phyloP scores from a whole-genome alignment of 2,329 filamentous ascomycete genomes.

The Metarhizium anisopliae region DNA sequence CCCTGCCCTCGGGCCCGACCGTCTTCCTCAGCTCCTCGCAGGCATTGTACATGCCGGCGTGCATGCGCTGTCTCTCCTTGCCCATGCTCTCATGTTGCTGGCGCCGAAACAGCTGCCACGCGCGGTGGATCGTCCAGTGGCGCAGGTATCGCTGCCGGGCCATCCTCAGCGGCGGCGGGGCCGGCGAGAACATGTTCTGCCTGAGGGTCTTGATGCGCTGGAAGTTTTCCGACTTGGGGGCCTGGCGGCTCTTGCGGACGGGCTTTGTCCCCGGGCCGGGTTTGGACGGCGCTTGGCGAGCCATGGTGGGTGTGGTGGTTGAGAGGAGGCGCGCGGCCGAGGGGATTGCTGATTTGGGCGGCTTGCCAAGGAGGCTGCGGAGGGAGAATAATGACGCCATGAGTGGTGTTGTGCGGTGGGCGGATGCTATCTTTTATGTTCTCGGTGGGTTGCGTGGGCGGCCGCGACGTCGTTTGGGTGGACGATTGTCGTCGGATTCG shows the following conservation, averaged over 20 bases:
- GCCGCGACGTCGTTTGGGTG: neutral
- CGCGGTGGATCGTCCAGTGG: conserved; percentile 98
- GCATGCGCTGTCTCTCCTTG: conserved; percentile 66
- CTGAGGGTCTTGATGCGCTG: conserved; percentile 35
- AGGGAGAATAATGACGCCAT: conserved; percentile 22
- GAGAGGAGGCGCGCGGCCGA: conserved; percentile 17
- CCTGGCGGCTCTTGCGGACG: conserved; percentile 18
- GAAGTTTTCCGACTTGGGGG: conserved; percentile 28
- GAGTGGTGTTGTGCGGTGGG: neutral
- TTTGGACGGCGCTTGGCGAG: conserved; percentile 19
- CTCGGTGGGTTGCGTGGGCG: neutral
- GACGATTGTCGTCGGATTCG: neutral
- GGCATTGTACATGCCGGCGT: conserved; percentile 73
- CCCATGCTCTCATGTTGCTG: conserved; percentile 56
- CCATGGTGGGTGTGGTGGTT: conserved; percentile 21
- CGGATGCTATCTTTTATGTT: conserved; percentile 1
- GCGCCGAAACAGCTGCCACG: conserved; percentile 75
- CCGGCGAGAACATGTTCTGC: conserved; percentile 39
- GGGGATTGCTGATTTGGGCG: conserved; percentile 6
- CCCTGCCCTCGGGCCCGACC: conserved; percentile 45
- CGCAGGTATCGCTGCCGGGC: conserved; percentile 78
- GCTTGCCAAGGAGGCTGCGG: conserved; percentile 20
- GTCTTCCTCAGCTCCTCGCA: conserved; percentile 72
- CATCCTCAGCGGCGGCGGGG: conserved; percentile 70
- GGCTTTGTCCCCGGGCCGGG: conserved; percentile 15